These are phyloP conservation scores for Ascochyta lentis DNA, from an alignment of 2,329 filamentous ascomycete genomes.

Conservation along the genomic window DNA sequence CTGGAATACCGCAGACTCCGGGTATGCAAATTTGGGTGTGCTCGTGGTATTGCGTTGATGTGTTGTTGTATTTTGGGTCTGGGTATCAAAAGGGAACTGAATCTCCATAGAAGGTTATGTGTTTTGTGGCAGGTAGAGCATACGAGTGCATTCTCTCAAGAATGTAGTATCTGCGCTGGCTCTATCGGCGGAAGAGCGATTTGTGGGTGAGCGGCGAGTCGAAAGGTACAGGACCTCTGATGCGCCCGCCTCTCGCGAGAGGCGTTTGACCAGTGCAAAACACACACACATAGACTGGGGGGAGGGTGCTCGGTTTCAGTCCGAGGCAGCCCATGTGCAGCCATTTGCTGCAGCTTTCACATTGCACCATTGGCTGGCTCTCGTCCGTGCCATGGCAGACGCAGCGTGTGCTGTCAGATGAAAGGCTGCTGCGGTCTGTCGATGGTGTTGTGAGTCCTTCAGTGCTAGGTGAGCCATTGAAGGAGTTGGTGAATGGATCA, in stretches of 20 bases:
- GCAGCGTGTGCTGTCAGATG: constrained; percentile 62
- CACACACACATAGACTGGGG: constrained; percentile 49
- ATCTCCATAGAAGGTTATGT: not conserved
- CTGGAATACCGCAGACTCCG: constrained; percentile 2
- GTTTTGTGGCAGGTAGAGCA: not conserved
- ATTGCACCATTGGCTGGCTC: constrained; percentile 66
- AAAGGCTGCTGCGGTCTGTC: constrained; percentile 60
- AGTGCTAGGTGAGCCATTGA: constrained; percentile 54
- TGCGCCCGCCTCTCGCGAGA: constrained; percentile 40
- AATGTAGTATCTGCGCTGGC: not conserved
- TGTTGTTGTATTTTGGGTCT: not conserved
- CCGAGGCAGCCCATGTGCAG: constrained; percentile 66
- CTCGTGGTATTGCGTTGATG: not conserved
- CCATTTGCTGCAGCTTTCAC: constrained; percentile 69
- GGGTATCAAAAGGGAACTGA: not conserved
- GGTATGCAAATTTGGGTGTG: constrained; percentile 2
- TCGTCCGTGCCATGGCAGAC: constrained; percentile 63
- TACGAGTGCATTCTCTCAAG: not conserved
- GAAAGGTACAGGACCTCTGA: constrained; percentile 35
- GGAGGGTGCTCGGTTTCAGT: constrained; percentile 56
- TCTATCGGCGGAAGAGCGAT: constrained; percentile 36
- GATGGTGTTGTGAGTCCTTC: constrained; percentile 58
- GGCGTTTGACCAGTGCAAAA: constrained; percentile 51
- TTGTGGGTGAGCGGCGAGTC: constrained; percentile 44
- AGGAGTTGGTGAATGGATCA: constrained; percentile 49